Evolutionary conservation across 305 asterid species (phyloP), one percentile per base, ranked within the genome.

Genomic region (Solanum hybrid): DNA sequence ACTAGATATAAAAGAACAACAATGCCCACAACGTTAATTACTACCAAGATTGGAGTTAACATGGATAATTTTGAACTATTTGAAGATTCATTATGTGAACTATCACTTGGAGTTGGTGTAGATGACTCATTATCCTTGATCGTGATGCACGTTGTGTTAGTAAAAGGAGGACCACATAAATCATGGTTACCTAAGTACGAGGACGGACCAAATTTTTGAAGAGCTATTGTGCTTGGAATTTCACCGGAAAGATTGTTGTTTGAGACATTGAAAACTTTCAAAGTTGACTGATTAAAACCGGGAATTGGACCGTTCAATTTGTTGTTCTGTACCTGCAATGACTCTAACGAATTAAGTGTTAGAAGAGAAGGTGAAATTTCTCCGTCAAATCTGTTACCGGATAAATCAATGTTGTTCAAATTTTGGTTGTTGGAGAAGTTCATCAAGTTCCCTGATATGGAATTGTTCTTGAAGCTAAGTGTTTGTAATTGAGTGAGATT

Each of bases 381-480:
- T 86, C 98, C 96, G 14, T 13, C 57, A 77, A 95, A 95, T 46
- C 82, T 75, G 90, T 95, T 95, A 78, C 90, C 90, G 7, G 97
- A 95, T 46, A 95, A 89, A 92, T 94, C 93, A 51, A 94, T 92
- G 46, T 77, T 89, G 20, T 33, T 92, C 87, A 95, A 76, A 82
- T 95, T 95, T 40, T 35, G 91, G 81, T 94, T 95, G 11, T 90
- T 82, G 1, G 94, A 75, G 71, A 94, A 93, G 26, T 94, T 93
- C 95, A 94, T 92, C 89, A 95, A 10, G 73, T 86, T 92, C 24
- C 96, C 97, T 29, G 92, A 89, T 39, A 95, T 89, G n/a, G 92
- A 91, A 90, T 95, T 95, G 92, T 92, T 90, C 89, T 91, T 95
- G 93, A 95, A 92, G 93, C 94, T 95, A n/a, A 95, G 90, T 79